Percentiles rank a stretch among this genome's conserved stretches.
phyloP scores from a whole-genome alignment of 2,329 filamentous ascomycete genomes.

The Phialophora expanda region DNA sequence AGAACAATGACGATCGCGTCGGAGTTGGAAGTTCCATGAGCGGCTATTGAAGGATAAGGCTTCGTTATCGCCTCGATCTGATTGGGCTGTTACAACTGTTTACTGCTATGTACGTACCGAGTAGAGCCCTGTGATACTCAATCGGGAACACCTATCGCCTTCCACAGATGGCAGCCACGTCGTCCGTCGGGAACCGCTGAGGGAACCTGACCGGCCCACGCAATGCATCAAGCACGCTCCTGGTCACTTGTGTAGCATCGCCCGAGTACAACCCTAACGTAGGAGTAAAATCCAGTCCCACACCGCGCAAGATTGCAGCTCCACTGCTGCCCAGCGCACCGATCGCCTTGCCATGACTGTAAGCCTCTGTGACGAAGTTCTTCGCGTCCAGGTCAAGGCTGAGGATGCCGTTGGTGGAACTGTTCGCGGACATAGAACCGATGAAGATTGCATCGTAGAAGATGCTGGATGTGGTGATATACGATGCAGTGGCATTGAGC shows the following conservation, averaged over 20 bases:
- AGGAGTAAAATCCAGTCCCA: constrained; percentile 11
- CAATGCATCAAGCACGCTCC: constrained; percentile 25
- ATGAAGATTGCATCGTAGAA: constrained; percentile 40
- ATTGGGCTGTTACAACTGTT: too few species aligned
- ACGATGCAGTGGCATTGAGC: constrained; percentile 32
- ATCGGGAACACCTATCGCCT: background rate
- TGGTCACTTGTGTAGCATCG: constrained; percentile 14
- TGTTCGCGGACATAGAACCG: constrained; percentile 14
- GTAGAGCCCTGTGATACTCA: background rate
- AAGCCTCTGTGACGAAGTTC: constrained; percentile 34
- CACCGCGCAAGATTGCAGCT: constrained; percentile 1
- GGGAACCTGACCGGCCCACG: constrained; percentile 26
- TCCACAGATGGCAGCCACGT: constrained; percentile 1
- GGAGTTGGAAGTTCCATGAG: background rate
- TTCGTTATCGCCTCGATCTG: background rate
- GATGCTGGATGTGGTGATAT: constrained; percentile 33
- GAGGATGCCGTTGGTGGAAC: background rate
- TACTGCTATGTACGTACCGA: too few species aligned
- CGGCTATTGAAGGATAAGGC: background rate
- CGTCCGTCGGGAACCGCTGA: constrained; percentile 24
- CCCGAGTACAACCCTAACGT: constrained; percentile 21
- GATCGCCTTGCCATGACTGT: constrained; percentile 35
- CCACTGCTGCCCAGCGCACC: constrained; percentile 31
- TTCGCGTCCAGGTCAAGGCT: constrained; percentile 2
- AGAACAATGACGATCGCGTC: background rate